These are phyloP conservation scores for Pleurotus giganteus DNA, from an alignment of 768 basidiomycete genomes.

Conservation along the genomic window DNA sequence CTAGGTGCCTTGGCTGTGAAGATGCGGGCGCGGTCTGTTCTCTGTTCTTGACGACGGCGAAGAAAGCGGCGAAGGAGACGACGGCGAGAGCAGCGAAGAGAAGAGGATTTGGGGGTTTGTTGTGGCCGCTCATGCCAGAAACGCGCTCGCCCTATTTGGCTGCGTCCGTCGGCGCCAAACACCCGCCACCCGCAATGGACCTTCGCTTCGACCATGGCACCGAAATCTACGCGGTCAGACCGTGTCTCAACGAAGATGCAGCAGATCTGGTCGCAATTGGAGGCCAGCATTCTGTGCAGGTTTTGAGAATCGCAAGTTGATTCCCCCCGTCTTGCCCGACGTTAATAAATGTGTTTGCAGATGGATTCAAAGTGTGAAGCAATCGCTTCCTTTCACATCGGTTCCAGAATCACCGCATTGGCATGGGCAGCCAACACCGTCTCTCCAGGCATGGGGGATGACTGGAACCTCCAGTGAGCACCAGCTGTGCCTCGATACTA, in stretches of 20 bases:
- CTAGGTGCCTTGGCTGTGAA: constrained; percentile 54
- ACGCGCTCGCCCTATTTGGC: constrained; percentile 3
- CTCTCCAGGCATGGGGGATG: constrained; percentile 62
- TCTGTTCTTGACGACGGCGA: constrained; percentile 50
- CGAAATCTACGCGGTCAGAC: constrained; percentile 58
- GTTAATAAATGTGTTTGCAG: constrained; percentile 24
- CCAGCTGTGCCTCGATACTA: constrained; percentile 17
- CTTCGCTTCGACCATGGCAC: constrained; percentile 58
- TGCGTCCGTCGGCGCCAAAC: neutral
- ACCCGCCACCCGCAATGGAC: constrained; percentile 41
- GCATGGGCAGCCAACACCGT: constrained; percentile 74
- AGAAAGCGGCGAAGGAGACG: constrained; percentile 58
- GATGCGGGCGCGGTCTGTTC: constrained; percentile 61
- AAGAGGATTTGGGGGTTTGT: constrained; percentile 59
- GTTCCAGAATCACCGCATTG: constrained; percentile 66
- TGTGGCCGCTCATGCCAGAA: constrained; percentile 13
- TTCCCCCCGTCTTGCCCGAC: constrained; percentile 6
- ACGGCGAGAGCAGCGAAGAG: constrained; percentile 55
- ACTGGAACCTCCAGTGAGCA: constrained; percentile 77
- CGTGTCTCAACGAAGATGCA: constrained; percentile 64
- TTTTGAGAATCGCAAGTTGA: constrained; percentile 58
- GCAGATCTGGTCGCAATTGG: constrained; percentile 71
- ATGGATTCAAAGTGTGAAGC: constrained; percentile 40
- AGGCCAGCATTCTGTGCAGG: constrained; percentile 68
- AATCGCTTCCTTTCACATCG: constrained; percentile 74